phyloP scores from a whole-genome alignment of 345 rosid genomes.

The Linum usitatissimum region DNA sequence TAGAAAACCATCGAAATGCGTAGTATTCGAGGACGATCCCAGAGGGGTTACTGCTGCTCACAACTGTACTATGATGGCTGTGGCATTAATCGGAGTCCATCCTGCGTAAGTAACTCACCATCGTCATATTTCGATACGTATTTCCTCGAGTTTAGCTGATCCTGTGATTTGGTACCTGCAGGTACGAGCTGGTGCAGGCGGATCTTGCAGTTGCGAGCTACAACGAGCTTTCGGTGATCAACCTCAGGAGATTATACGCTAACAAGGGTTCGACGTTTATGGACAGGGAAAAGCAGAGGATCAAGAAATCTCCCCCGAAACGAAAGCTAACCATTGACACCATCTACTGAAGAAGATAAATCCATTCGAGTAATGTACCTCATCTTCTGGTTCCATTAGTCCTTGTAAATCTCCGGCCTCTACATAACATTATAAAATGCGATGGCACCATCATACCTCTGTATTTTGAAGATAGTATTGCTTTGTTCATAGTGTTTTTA shows the following conservation, averaged over 20 bases:
- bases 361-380: slow-evolving; percentile 8
- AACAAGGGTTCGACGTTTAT: slow-evolving; percentile 83
- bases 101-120: slow-evolving; percentile 50
- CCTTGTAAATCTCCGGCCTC: too few relatives aligned
- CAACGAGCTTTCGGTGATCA: slow-evolving; percentile 83
- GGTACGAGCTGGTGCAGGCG: slow-evolving; percentile 90
- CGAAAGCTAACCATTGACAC: slow-evolving; percentile 82
- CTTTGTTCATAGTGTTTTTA: too few relatives aligned
- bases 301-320: slow-evolving; percentile 62
- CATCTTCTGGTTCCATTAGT: background rate
- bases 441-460: too few relatives aligned
- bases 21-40: slow-evolving; percentile 90
- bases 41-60: slow-evolving; percentile 89
- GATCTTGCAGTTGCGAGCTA: slow-evolving; percentile 75
- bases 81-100: slow-evolving; percentile 77
- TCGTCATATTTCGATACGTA: background rate
- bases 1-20: slow-evolving; percentile 87
- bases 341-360: slow-evolving; percentile 40
- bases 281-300: slow-evolving; percentile 75
- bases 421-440: too few relatives aligned
- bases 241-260: slow-evolving; percentile 77
- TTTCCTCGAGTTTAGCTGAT: background rate
- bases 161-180: slow-evolving; percentile 20
- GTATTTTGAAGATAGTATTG: too few relatives aligned
- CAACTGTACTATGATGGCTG: slow-evolving; percentile 97